phyloP scores from a whole-genome alignment of 2,329 filamentous ascomycete genomes.

The Gaeumannomyces tritici region DNA sequence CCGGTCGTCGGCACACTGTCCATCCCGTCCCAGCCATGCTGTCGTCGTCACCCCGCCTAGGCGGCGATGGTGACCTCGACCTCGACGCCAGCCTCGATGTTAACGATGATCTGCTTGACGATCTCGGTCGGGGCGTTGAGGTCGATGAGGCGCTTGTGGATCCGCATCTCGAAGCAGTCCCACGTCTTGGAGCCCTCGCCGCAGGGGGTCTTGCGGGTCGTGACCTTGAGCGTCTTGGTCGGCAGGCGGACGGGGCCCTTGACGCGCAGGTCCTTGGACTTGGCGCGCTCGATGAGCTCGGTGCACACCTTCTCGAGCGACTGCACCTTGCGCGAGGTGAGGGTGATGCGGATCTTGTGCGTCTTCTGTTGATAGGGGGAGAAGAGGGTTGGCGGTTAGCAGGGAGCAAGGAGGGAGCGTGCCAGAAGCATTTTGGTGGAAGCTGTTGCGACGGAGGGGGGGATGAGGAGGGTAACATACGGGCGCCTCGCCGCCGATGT shows the following conservation, averaged over 20 bases:
- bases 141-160: slow-evolving; percentile 97
- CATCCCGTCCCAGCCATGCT: too few species aligned
- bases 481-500: slow-evolving; percentile 4
- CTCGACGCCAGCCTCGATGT: slow-evolving; percentile 35
- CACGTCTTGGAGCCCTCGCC: slow-evolving; percentile 99
- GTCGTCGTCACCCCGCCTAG: background rate
- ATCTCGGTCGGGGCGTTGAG: slow-evolving; percentile 96
- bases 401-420: too few species aligned
- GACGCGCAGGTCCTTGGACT: slow-evolving; percentile 95
- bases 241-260: slow-evolving; percentile 97
- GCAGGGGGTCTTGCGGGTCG: slow-evolving; percentile 97
- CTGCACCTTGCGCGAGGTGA: slow-evolving; percentile 88
- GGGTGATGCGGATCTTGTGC: slow-evolving; percentile 63
- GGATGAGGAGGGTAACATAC: background rate
- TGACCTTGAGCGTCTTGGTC: slow-evolving; percentile 94
- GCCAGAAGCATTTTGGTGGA: too few species aligned
- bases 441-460: background rate
- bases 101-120: slow-evolving; percentile 94
- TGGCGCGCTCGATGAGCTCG: slow-evolving; percentile 97
- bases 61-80: slow-evolving; percentile 5
- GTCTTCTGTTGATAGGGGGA: background rate
- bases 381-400: background rate
- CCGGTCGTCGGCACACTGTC: background rate
- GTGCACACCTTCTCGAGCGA: slow-evolving; percentile 96
- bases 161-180: slow-evolving; percentile 98